Evolutionary conservation across 768 basidiomycete genomes (phyloP).

Genomic region (Tricholoma matsutake): DNA sequence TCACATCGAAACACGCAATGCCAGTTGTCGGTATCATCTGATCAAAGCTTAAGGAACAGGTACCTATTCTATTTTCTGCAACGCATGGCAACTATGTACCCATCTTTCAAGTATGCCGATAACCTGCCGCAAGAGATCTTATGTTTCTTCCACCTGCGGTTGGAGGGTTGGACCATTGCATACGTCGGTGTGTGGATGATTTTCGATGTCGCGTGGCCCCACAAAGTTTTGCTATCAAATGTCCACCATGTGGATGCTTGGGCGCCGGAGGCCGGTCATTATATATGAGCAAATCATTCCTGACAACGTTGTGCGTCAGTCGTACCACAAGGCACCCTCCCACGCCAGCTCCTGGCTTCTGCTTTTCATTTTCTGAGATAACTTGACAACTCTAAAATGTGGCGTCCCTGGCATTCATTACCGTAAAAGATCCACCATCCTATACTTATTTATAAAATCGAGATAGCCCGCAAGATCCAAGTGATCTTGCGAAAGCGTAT

Average conservation of each 20-base stretch:
- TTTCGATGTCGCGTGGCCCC: neutral
- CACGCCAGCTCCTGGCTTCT: neutral
- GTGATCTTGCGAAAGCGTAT: conserved; percentile 14
- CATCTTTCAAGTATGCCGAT: neutral
- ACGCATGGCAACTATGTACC: neutral
- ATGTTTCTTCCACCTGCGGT: neutral
- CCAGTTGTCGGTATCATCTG: neutral
- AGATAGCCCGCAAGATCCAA: conserved; percentile 2
- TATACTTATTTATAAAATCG: conserved; percentile 4
- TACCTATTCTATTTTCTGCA: neutral
- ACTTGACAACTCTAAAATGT: neutral
- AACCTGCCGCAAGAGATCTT: neutral
- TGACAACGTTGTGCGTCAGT: neutral
- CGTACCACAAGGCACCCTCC: too few species aligned
- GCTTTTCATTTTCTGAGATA: neutral
- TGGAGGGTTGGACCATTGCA: neutral
- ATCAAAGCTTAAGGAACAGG: neutral
- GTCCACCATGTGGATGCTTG: neutral
- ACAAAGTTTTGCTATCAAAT: neutral
- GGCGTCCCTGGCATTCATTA: neutral
- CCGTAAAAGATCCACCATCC: neutral
- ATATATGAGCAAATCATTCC: neutral
- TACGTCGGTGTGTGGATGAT: neutral
- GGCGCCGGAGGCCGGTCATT: neutral
- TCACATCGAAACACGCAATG: neutral